Evolutionary conservation across 75 land plant species (phyloP).

Genomic region (Azolla pinnata): DNA sequence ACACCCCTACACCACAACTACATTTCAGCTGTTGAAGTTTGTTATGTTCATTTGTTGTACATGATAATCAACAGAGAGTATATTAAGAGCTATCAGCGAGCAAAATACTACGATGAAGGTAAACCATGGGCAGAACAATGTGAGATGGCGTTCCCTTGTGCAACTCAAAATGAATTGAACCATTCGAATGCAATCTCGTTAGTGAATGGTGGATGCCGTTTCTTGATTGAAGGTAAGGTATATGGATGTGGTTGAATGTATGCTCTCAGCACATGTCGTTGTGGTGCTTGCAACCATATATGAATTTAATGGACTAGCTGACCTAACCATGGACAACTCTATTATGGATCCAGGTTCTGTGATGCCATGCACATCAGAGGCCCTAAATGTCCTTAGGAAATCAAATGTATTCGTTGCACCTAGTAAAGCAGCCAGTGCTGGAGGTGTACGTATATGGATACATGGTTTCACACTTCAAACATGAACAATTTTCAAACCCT

Average conservation of each 20-base stretch:
- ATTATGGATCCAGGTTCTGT: conserved; percentile 59
- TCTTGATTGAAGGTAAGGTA: conserved; percentile 87
- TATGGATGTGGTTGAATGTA: no score
- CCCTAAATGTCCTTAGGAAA: conserved; percentile 83
- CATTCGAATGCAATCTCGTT: conserved; percentile 86
- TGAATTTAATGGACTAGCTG: no score
- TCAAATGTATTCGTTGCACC: conserved; percentile 82
- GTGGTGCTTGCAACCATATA: no score
- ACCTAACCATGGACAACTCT: no score
- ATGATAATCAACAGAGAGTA: conserved; percentile 78
- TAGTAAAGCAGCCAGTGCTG: conserved; percentile 95
- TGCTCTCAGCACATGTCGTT: no score
- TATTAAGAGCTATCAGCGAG: conserved; percentile 70
- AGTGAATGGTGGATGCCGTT: conserved; percentile 83
- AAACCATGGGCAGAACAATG: conserved; percentile 98
- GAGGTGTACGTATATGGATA: conserved; percentile 63
- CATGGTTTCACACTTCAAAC: background rate
- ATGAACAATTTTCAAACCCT: no score
- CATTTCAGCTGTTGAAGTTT: no score
- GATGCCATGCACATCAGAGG: conserved; percentile 97
- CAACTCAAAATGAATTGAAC: conserved; percentile 92
- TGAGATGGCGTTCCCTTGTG: conserved; percentile 98
- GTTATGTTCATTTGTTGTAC: background rate
- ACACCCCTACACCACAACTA: no score
- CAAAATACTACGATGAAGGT: conserved; percentile 84